phyloP scores from a whole-genome alignment of 2,329 filamentous ascomycete genomes.

The Emydomyces testavorans region DNA sequence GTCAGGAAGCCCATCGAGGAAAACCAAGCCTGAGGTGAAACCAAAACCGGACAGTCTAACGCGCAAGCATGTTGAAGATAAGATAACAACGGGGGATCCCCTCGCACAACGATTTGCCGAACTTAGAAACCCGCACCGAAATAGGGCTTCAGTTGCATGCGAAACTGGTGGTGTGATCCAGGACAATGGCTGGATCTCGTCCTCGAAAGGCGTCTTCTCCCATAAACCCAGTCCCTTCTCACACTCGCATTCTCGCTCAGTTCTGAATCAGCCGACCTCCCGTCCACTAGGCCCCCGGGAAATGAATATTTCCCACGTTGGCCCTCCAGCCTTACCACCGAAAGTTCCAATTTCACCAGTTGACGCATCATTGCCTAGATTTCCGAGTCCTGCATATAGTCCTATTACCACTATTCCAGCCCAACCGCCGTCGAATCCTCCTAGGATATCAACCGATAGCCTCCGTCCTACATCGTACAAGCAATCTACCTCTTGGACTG shows the following conservation, averaged over 20 bases:
- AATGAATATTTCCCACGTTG: slow-evolving; percentile 27
- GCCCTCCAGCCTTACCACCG: slow-evolving; percentile 30
- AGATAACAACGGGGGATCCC: slow-evolving; percentile 22
- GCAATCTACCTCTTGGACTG: slow-evolving; percentile 12
- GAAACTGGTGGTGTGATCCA: background rate
- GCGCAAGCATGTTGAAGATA: slow-evolving; percentile 9
- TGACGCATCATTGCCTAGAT: slow-evolving; percentile 34
- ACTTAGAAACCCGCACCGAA: slow-evolving; percentile 23
- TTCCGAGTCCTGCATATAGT: slow-evolving; percentile 40
- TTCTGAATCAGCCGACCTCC: slow-evolving; percentile 21
- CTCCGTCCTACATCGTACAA: slow-evolving; percentile 23
- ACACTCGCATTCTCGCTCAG: background rate
- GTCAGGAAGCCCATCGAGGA: background rate
- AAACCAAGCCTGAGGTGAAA: slow-evolving; percentile 17
- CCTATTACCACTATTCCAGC: slow-evolving; percentile 34
- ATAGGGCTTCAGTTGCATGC: slow-evolving; percentile 5
- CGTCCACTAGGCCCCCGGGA: slow-evolving; percentile 34
- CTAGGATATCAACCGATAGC: slow-evolving; percentile 33
- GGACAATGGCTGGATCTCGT: background rate
- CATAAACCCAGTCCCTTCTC: background rate
- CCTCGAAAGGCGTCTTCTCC: background rate
- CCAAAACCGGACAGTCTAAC: slow-evolving; percentile 21
- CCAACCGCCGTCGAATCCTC: slow-evolving; percentile 30
- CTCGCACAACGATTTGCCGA: slow-evolving; percentile 35
- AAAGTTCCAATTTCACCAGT: slow-evolving; percentile 31